These are phyloP conservation scores for Beta lomatogona DNA, from an alignment of 179 eudicot genomes.

Conservation along the genomic window DNA sequence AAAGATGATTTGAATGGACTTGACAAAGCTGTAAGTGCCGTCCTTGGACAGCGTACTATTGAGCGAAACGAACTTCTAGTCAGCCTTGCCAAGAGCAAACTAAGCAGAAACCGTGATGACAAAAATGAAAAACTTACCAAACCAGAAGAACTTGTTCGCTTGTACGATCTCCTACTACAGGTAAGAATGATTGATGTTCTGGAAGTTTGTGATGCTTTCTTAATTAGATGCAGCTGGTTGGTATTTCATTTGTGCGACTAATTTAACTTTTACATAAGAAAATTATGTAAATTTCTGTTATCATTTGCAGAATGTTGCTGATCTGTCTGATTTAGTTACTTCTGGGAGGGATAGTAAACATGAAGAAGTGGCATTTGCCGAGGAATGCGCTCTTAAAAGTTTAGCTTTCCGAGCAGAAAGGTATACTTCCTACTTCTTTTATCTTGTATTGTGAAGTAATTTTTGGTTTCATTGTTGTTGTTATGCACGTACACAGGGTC, in stretches of 20 bases:
- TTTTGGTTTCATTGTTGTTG: not conserved
- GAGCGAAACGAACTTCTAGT: constrained; percentile 89
- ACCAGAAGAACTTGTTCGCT: constrained; percentile 95
- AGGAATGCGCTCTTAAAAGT: constrained; percentile 73
- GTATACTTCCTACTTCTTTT: constrained; percentile 35
- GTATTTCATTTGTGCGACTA: not conserved
- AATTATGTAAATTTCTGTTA: constrained; percentile 19
- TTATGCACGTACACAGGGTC: not conserved
- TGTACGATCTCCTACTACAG: constrained; percentile 85
- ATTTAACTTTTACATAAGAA: not conserved
- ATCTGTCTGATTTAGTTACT: constrained; percentile 87
- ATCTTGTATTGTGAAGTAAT: not conserved
- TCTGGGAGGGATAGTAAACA: constrained; percentile 91
- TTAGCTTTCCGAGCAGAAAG: constrained; percentile 82
- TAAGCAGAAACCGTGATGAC: constrained; percentile 68
- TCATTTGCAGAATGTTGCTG: constrained; percentile 73
- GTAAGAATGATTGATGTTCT: constrained; percentile 41
- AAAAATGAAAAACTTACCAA: constrained; percentile 79
- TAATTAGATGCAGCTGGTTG: constrained; percentile 7
- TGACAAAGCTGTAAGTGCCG: constrained; percentile 92
- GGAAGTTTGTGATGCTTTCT: not conserved
- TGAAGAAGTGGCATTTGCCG: constrained; percentile 72
- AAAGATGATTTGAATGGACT: constrained; percentile 95
- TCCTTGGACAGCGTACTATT: constrained; percentile 82
- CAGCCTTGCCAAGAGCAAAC: constrained; percentile 82